A percentile compares a stretch with the other conserved stretches of the same genome.
Evolutionary conservation across 805 yeast genomes (phyloP).

Genomic region (Metschnikowia cerradonensis): DNA sequence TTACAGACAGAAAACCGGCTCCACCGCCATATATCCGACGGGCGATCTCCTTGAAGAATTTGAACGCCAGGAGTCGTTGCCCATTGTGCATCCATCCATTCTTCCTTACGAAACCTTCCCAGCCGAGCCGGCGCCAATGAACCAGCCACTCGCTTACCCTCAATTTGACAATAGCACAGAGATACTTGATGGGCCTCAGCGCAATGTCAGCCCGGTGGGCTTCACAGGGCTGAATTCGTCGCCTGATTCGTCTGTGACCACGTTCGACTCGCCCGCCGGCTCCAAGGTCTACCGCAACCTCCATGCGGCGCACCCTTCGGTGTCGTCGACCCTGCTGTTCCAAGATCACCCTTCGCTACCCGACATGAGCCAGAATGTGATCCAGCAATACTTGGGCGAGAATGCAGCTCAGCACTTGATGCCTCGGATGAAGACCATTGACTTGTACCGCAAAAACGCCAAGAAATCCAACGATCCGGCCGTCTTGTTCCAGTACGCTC

Average conservation of each 20-base stretch:
- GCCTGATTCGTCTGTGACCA: constrained; percentile 2
- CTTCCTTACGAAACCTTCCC: neutral
- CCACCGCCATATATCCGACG: constrained; percentile 17
- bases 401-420: constrained; percentile 45
- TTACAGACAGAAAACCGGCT: constrained; percentile 18
- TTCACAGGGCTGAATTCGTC: neutral
- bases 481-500: constrained; percentile 87
- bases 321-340: constrained; percentile 37
- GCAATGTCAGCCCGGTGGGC: neutral
- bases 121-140: neutral
- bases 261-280: constrained; percentile 6
- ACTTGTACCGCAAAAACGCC: constrained; percentile 81
- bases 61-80: constrained; percentile 3
- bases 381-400: constrained; percentile 51
- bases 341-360: constrained; percentile 36
- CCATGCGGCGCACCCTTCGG: constrained; percentile 23
- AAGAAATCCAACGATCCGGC: constrained; percentile 80
- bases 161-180: neutral
- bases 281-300: constrained; percentile 20
- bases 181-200: neutral
- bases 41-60: constrained; percentile 7
- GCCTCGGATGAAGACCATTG: constrained; percentile 80
- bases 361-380: constrained; percentile 49
- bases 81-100: constrained; percentile 1
- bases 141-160: constrained; percentile 1